A percentile compares a stretch with the other conserved stretches of the same genome.
Evolutionary conservation across 1,284 basidiomycete genomes (phyloP).

Genomic region (Schizophyllum amplum): DNA sequence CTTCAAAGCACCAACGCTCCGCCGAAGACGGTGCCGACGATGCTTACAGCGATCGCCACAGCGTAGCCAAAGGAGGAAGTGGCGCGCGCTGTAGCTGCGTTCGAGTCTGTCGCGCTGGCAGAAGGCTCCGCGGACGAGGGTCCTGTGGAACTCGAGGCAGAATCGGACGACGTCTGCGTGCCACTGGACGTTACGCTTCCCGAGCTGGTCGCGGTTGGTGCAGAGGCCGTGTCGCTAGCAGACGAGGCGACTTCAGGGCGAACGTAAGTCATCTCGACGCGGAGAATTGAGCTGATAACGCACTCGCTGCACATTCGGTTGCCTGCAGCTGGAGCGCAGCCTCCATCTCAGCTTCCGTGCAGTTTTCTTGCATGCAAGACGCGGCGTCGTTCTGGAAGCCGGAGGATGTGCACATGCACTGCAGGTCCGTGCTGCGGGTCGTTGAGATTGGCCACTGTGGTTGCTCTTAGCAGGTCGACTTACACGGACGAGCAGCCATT

Average conservation of each 20-base stretch:
- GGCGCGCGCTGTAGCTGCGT: neutral
- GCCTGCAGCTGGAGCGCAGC: neutral
- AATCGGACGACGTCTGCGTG: neutral
- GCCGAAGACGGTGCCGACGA: neutral
- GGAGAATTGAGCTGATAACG: conserved; percentile 1
- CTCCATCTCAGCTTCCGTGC: neutral
- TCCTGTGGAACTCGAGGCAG: neutral
- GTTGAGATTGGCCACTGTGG: neutral
- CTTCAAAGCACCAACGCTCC: neutral
- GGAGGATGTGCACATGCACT: conserved; percentile 10
- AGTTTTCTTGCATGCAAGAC: conserved; percentile 7
- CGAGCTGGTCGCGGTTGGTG: too few species aligned
- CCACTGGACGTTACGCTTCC: neutral
- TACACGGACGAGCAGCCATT: neutral
- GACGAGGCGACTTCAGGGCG: neutral
- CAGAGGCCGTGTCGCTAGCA: neutral
- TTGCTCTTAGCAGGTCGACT: neutral
- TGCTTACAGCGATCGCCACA: neutral
- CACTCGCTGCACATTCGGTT: conserved; percentile 7
- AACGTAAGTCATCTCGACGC: neutral
- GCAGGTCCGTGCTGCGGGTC: conserved; percentile 5
- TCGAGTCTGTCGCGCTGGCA: neutral
- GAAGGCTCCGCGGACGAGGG: neutral
- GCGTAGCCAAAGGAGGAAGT: neutral
- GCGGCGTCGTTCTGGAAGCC: conserved; percentile 5